phyloP scores from a whole-genome alignment of 805 yeast genomes.

The Cyberlindnera xylosilytica region DNA sequence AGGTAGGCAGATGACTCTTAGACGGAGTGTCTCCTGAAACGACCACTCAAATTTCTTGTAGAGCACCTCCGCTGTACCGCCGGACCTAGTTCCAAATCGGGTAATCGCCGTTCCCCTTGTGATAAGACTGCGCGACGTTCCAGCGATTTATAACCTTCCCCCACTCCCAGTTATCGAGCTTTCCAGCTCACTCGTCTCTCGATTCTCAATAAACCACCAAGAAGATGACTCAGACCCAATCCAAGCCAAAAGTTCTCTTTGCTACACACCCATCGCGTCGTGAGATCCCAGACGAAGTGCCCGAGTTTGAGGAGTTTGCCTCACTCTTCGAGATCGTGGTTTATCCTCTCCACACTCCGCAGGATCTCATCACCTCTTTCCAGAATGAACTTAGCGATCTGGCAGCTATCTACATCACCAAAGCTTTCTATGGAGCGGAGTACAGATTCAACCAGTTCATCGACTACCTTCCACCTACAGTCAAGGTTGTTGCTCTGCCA shows the following conservation, averaged over 20 bases:
- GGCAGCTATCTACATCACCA: slow-evolving; percentile 53
- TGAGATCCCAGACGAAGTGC: slow-evolving; percentile 43
- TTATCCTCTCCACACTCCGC: slow-evolving; percentile 25
- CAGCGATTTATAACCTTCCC: no score
- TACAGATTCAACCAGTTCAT: slow-evolving; percentile 44
- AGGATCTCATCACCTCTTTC: slow-evolving; percentile 41
- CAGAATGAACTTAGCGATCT: slow-evolving; percentile 35
- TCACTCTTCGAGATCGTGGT: slow-evolving; percentile 34
- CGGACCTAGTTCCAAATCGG: slow-evolving; percentile 1
- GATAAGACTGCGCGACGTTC: no score
- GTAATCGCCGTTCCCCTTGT: neutral
- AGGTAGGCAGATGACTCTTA: no score
- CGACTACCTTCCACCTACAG: slow-evolving; percentile 41
- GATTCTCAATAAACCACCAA: no score
- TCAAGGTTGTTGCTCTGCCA: slow-evolving; percentile 50
- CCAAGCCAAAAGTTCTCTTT: slow-evolving; percentile 17
- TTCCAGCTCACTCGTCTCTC: no score
- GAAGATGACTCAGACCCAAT: no score
- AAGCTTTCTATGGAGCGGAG: slow-evolving; percentile 33
- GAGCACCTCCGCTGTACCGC: no score
- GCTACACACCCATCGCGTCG: slow-evolving; percentile 28
- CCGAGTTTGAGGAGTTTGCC: slow-evolving; percentile 43
- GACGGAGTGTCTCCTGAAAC: no score
- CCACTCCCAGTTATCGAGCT: no score
- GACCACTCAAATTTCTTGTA: no score